Conservation (phyloP, 2,329 filamentous ascomycete species). For the Colletotrichum liriopes region DNA sequence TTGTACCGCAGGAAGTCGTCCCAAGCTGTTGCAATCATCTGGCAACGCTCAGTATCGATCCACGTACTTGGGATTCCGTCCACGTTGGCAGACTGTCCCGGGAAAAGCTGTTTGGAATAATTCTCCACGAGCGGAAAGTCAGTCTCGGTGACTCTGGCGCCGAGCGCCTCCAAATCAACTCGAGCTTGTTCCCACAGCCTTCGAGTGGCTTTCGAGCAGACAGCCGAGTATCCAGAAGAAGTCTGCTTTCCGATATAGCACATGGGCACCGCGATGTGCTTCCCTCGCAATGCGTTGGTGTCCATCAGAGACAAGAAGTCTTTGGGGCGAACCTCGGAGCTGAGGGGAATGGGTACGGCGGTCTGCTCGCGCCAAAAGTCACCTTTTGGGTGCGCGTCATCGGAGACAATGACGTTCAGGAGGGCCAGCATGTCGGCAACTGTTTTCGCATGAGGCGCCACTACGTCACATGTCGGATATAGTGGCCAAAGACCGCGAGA, state of each 20-base stretch:
- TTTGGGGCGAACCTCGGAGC: constrained; percentile 50
- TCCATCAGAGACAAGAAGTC: constrained; percentile 53
- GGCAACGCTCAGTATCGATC: constrained; percentile 58
- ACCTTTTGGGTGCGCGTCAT: constrained; percentile 54
- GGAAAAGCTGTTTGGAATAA: constrained; percentile 19
- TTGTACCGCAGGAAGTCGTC: constrained; percentile 64
- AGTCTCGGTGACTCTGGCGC: constrained; percentile 57
- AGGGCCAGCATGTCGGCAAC: constrained; percentile 58
- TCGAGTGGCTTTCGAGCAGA: constrained; percentile 40
- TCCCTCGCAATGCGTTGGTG: constrained; percentile 55
- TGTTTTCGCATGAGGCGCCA: no score
- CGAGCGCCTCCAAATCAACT: constrained; percentile 55
- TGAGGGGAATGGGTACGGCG: constrained; percentile 57
- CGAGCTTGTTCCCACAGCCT: constrained; percentile 52
- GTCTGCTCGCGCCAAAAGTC: constrained; percentile 71
- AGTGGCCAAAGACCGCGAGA: no score
- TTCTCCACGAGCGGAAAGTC: constrained; percentile 34
- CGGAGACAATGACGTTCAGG: constrained; percentile 62
- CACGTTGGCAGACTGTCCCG: constrained; percentile 46
- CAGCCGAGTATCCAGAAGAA: constrained; percentile 18
- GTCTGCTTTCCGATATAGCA: constrained; percentile 63
- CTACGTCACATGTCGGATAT: no score
- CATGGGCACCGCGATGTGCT: constrained; percentile 64
- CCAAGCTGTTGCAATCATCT: constrained; percentile 63
- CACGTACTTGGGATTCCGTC: constrained; percentile 37